These are phyloP conservation scores for Scytalidium lignicola DNA, from an alignment of 2,329 filamentous ascomycete genomes.

Conservation along the genomic window DNA sequence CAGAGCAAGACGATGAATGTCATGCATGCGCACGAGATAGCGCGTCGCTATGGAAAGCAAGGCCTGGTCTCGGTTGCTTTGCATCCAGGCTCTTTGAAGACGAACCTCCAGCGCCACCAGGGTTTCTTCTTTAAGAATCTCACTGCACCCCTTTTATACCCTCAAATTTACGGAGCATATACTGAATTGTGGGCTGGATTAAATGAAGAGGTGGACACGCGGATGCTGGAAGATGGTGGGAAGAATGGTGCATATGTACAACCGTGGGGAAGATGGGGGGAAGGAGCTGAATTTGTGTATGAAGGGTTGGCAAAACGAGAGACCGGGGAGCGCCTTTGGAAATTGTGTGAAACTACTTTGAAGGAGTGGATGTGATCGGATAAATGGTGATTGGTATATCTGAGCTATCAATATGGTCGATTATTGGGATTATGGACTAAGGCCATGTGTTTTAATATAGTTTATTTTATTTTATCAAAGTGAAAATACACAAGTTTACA, in stretches of 20 bases:
- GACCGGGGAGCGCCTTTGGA: slow-evolving; percentile 3
- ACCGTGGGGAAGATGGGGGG: slow-evolving; percentile 7
- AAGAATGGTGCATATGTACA: slow-evolving; percentile 9
- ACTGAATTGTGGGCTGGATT: slow-evolving; percentile 15
- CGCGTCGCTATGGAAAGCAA: slow-evolving; percentile 1
- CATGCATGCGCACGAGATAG: slow-evolving; percentile 6
- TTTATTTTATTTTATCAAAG: no score
- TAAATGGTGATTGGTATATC: no score
- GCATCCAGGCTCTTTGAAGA: slow-evolving; percentile 5
- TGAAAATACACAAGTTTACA: no score
- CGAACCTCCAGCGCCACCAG: background rate
- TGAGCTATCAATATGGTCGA: no score
- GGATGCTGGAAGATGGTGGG: slow-evolving; percentile 2
- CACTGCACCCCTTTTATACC: no score
- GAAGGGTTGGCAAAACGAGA: slow-evolving; percentile 1
- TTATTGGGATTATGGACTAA: no score
- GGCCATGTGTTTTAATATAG: no score
- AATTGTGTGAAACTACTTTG: slow-evolving; percentile 2
- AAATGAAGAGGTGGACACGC: background rate
- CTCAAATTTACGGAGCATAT: slow-evolving; percentile 11
- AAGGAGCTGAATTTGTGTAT: slow-evolving; percentile 3
- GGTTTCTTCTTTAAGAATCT: no score
- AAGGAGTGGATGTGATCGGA: slow-evolving; percentile 2
- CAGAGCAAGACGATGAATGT: slow-evolving; percentile 11
- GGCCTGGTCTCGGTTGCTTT: slow-evolving; percentile 5